A percentile compares a stretch with the other conserved stretches of the same genome.
phyloP scores from a whole-genome alignment of 1,284 basidiomycete species.

The Sanghuangporus weigelae region DNA sequence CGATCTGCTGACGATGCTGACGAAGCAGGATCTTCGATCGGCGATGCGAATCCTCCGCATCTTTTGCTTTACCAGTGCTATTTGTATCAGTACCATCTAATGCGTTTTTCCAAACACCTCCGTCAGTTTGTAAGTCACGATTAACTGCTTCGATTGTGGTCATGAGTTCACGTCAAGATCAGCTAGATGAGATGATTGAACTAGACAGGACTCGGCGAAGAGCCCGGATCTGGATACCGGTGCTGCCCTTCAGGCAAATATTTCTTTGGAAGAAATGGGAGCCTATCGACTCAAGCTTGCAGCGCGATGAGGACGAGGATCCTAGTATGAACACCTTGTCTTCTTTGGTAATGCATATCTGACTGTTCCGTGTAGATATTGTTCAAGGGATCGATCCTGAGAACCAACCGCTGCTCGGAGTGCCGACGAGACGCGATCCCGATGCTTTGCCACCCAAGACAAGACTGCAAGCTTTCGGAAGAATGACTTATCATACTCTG shows the following conservation, averaged over 20 bases:
- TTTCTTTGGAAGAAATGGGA: conserved; percentile 44
- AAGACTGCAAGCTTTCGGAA: conserved; percentile 45
- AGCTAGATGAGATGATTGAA: conserved; percentile 51
- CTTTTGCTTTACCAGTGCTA: conserved; percentile 63
- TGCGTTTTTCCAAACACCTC: conserved; percentile 45
- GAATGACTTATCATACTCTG: conserved; percentile 37
- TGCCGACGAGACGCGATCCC: conserved; percentile 58
- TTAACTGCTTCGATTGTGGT: background rate
- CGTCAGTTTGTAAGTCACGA: conserved; percentile 38
- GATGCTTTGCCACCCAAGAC: conserved; percentile 70
- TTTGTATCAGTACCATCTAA: conserved; percentile 70
- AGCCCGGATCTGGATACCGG: conserved; percentile 67
- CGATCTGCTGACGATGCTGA: conserved; percentile 54
- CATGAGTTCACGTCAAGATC: background rate
- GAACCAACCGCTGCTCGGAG: conserved; percentile 41
- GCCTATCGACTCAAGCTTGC: conserved; percentile 35
- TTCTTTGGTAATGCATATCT: background rate
- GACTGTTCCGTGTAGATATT: conserved; percentile 35
- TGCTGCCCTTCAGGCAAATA: conserved; percentile 34
- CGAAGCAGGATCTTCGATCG: conserved; percentile 26
- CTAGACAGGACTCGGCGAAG: conserved; percentile 50
- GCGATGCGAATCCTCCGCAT: conserved; percentile 46
- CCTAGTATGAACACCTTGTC: conserved; percentile 31
- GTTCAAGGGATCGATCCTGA: conserved; percentile 53
- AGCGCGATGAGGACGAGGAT: conserved; percentile 51